phyloP scores from a whole-genome alignment of 805 yeast genomes.

The Candida incommunis region DNA sequence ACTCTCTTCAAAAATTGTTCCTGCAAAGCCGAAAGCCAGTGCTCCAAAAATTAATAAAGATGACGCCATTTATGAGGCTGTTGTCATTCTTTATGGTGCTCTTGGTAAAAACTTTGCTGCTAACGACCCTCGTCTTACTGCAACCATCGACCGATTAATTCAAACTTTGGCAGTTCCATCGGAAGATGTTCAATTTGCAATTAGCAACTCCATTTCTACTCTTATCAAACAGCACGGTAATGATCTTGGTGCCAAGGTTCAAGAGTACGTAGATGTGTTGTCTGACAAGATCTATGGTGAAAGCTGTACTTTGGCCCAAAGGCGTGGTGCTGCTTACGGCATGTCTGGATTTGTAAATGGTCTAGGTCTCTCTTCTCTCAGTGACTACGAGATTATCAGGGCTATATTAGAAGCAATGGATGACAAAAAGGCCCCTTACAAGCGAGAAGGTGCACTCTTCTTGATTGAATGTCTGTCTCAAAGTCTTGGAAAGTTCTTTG shows the following conservation, averaged over 20 bases:
- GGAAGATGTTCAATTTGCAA: slow-evolving; percentile 79
- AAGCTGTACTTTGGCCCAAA: slow-evolving; percentile 28
- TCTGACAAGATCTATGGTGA: slow-evolving; percentile 47
- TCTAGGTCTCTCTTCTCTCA: slow-evolving; percentile 63
- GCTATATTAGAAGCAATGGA: slow-evolving; percentile 71
- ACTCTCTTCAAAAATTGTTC: background rate
- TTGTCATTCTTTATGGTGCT: slow-evolving; percentile 79
- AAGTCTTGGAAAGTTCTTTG: slow-evolving; percentile 63
- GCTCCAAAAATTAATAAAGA: slow-evolving; percentile 27
- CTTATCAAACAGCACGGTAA: slow-evolving; percentile 34
- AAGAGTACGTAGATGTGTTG: slow-evolving; percentile 40
- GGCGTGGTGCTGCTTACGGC: slow-evolving; percentile 95
- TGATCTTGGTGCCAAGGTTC: slow-evolving; percentile 26
- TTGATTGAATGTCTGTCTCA: slow-evolving; percentile 76
- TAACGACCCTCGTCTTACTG: slow-evolving; percentile 47
- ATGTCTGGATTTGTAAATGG: slow-evolving; percentile 90
- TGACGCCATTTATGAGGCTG: slow-evolving; percentile 60
- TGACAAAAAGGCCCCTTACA: slow-evolving; percentile 58
- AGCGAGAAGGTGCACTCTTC: slow-evolving; percentile 79
- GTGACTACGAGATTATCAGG: slow-evolving; percentile 65
- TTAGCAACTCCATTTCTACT: slow-evolving; percentile 76
- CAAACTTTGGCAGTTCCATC: slow-evolving; percentile 75
- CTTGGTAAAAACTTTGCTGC: slow-evolving; percentile 70
- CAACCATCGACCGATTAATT: slow-evolving; percentile 55
- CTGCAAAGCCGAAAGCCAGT: background rate